Conservation (phyloP, 345 rosid species). For the Cardamine resedifolia region DNA sequence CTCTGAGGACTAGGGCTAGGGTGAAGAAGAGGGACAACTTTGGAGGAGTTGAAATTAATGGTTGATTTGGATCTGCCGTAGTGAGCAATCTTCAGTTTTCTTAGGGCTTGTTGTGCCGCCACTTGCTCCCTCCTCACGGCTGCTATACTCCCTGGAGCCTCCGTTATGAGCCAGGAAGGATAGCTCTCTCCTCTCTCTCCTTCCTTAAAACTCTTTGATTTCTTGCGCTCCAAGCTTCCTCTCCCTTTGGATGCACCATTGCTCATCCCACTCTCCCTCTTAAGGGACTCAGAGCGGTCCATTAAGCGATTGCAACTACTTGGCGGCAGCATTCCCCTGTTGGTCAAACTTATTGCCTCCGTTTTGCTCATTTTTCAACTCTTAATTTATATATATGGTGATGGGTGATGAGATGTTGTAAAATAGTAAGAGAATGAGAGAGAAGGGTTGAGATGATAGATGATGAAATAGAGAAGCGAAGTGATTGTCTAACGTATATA, state of each 20-base stretch:
- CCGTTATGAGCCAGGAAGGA: constrained; percentile 37
- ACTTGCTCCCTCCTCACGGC: constrained; percentile 67
- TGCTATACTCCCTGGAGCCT: constrained; percentile 65
- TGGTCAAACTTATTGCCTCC: constrained; percentile 28
- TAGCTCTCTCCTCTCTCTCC: constrained; percentile 33
- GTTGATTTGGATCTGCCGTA: constrained; percentile 65
- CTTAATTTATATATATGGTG: constrained; percentile 6
- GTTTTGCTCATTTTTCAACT: constrained; percentile 27
- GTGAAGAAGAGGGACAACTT: constrained; percentile 32
- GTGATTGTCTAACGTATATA: constrained; percentile 23
- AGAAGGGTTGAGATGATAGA: constrained; percentile 1
- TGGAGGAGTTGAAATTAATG: constrained; percentile 25
- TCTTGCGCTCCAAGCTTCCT: constrained; percentile 37
- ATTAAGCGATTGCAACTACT: constrained; percentile 26
- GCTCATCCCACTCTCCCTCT: constrained; percentile 24
- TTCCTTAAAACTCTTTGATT: constrained; percentile 39
- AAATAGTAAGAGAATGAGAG: not conserved
- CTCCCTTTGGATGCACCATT: constrained; percentile 18
- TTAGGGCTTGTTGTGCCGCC: constrained; percentile 54
- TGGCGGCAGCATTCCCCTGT: constrained; percentile 25
- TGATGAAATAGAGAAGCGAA: constrained; percentile 23
- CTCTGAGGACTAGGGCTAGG: constrained; percentile 41
- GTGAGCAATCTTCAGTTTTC: constrained; percentile 53
- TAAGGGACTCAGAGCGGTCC: constrained; percentile 27
- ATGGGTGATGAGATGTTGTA: constrained; percentile 1